Evolutionary conservation across 2,329 filamentous ascomycete genomes (phyloP).

Genomic region (Colletotrichum sp.): DNA sequence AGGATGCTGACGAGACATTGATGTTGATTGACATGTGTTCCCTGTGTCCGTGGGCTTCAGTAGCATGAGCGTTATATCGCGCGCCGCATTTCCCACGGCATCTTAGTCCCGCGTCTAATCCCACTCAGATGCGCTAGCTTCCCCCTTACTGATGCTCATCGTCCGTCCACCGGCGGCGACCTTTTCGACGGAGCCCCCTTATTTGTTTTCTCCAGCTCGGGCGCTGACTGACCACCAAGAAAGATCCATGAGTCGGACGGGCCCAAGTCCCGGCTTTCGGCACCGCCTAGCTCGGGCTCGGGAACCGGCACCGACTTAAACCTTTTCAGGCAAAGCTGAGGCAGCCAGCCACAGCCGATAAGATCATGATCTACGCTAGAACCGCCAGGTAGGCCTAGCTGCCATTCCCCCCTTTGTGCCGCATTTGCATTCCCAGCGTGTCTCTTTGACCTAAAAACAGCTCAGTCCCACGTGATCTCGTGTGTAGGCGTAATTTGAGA

Average conservation of each 20-base stretch:
- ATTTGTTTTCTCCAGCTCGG: not conserved
- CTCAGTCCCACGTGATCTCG: not conserved
- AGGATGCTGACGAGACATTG: not conserved
- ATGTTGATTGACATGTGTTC: not conserved
- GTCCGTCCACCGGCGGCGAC: not conserved
- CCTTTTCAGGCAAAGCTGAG: not conserved
- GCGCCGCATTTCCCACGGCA: not conserved
- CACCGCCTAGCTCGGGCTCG: not conserved
- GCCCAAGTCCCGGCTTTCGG: not conserved
- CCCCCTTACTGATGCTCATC: not conserved
- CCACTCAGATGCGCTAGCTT: not conserved
- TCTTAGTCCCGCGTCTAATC: not conserved
- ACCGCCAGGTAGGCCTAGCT: not conserved
- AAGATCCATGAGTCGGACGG: not conserved
- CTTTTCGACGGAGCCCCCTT: not conserved
- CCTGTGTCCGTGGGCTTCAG: not conserved
- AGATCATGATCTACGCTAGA: not conserved
- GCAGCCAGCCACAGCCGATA: not conserved
- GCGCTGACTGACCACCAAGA: not conserved
- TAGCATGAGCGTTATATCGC: not conserved
- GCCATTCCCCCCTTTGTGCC: not conserved
- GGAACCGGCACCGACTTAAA: not conserved
- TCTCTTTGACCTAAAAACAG: not conserved
- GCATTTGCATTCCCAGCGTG: not conserved
- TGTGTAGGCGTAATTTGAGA: not conserved